phyloP scores from a whole-genome alignment of 139 green algal genomes.

The Haematococcus sp. region DNA sequence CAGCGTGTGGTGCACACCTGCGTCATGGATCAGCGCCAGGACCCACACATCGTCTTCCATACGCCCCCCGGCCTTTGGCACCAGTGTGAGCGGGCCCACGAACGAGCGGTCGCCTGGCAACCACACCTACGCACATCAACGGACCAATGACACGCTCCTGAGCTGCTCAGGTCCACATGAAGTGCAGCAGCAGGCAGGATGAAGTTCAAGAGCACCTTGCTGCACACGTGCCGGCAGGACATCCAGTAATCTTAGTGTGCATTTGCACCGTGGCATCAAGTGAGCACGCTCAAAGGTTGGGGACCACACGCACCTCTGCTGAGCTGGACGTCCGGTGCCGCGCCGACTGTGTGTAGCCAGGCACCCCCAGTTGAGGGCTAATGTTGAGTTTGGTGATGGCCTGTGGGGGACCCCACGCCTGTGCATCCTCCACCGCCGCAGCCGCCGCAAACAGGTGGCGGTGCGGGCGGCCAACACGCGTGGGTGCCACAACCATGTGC shows the following conservation, averaged over 20 bases:
- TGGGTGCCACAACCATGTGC: not conserved
- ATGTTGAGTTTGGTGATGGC: constrained; percentile 3
- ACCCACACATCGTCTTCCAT: not conserved
- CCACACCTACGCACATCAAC: constrained; percentile 6
- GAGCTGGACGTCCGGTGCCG: not conserved
- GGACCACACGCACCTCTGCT: not conserved
- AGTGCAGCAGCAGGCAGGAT: too few relatives aligned
- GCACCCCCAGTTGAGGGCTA: not conserved
- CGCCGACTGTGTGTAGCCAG: not conserved
- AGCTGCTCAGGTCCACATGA: too few relatives aligned
- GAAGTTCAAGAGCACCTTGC: too few relatives aligned
- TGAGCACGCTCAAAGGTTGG: too few relatives aligned
- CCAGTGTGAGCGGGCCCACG: constrained; percentile 5
- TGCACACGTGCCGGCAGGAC: too few relatives aligned
- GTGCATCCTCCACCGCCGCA: not conserved
- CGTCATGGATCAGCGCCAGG: not conserved
- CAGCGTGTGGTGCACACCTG: too few relatives aligned
- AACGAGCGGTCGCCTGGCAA: constrained; percentile 20
- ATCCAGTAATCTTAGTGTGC: too few relatives aligned
- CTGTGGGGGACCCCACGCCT: constrained; percentile 18
- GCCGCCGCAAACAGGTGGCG: constrained; percentile 6
- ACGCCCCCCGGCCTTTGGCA: constrained; percentile 1
- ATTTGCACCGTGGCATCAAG: too few relatives aligned
- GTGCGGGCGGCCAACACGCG: not conserved
- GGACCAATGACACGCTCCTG: too few relatives aligned